phyloP scores from a whole-genome alignment of 257 asterid species.

The Lantana camara region DNA sequence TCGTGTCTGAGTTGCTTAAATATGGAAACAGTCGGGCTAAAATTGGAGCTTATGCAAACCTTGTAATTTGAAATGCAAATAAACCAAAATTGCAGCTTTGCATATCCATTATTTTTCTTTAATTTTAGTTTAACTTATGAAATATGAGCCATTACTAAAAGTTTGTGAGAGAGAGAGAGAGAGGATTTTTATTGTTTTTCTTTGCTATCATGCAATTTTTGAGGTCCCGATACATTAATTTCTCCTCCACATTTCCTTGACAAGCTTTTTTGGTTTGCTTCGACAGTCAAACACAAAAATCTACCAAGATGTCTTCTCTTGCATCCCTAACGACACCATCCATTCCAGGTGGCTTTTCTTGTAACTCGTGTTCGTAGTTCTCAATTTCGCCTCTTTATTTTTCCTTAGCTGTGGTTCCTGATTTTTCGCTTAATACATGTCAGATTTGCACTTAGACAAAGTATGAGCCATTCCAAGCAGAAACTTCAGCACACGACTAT shows the following conservation, averaged over 20 bases:
- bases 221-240: not conserved
- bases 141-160: no score
- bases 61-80: no score
- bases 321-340: conserved; percentile 84
- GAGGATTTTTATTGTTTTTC: not conserved
- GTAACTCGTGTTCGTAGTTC: not conserved
- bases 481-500: conserved; percentile 77
- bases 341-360: conserved; percentile 63
- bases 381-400: conserved; percentile 2
- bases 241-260: not conserved
- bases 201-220: not conserved
- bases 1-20: not conserved
- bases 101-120: no score
- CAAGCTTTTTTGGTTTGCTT: not conserved
- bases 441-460: conserved; percentile 83
- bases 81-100: no score
- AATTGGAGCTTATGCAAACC: no score
- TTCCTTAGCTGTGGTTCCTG: not conserved
- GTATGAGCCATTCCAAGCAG: conserved; percentile 72
- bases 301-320: conserved; percentile 81
- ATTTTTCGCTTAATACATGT: conserved; percentile 14
- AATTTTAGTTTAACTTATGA: no score
- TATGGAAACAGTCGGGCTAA: not conserved
- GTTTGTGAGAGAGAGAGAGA: not conserved
- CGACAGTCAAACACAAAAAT: conserved; percentile 74